These are phyloP conservation scores for Nakazawaea populi DNA, from an alignment of 805 yeast genomes.

Conservation along the genomic window DNA sequence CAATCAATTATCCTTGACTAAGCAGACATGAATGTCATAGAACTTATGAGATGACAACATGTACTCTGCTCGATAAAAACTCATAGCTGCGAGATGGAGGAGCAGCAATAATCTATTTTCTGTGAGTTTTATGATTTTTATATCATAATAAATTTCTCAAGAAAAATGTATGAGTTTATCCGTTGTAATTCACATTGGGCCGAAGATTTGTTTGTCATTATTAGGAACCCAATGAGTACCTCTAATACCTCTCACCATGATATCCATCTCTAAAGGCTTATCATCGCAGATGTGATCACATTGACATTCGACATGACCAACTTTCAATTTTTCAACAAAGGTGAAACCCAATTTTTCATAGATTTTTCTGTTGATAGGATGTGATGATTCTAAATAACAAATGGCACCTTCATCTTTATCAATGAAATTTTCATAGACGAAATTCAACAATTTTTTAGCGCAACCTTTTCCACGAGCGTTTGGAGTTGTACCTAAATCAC, in stretches of 20 bases:
- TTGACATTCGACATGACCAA: slow-evolving; percentile 22
- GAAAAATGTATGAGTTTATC: too few species aligned
- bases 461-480: slow-evolving; percentile 55
- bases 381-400: slow-evolving; percentile 52
- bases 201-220: background rate
- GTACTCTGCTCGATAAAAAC: too few species aligned
- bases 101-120: too few species aligned
- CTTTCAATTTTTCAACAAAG: slow-evolving; percentile 27
- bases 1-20: too few species aligned
- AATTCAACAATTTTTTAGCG: slow-evolving; percentile 45
- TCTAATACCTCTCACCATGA: slow-evolving; percentile 32
- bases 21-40: too few species aligned
- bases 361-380: slow-evolving; percentile 44
- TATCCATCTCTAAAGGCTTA: slow-evolving; percentile 26
- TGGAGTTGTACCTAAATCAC: slow-evolving; percentile 54
- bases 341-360: slow-evolving; percentile 51
- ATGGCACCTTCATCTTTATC: slow-evolving; percentile 26
- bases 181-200: background rate
- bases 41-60: too few species aligned
- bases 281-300: slow-evolving; percentile 3
- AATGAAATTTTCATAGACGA: slow-evolving; percentile 41
- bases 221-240: slow-evolving; percentile 25
- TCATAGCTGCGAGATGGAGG: too few species aligned
- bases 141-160: too few species aligned
- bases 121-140: too few species aligned